Conservation (phyloP, 2,329 filamentous ascomycete species). For the Xylariaceae sp. region DNA sequence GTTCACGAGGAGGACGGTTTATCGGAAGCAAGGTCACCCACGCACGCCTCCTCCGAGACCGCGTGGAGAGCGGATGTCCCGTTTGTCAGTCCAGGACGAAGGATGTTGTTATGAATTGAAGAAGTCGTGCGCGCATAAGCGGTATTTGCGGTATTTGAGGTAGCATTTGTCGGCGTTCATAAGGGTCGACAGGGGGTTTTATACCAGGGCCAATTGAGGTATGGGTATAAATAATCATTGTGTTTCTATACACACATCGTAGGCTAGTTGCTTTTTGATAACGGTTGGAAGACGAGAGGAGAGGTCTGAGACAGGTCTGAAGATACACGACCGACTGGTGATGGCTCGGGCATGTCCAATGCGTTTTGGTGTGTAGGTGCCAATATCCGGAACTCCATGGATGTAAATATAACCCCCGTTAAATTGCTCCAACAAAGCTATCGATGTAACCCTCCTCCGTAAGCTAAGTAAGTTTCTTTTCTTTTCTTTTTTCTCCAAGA, state of each 20-base stretch:
- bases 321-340: background rate
- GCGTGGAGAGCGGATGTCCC: slow-evolving; percentile 60
- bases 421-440: too few relatives aligned
- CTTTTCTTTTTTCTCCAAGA: too few relatives aligned
- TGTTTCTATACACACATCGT: background rate
- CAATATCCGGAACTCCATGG: too few relatives aligned
- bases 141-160: background rate
- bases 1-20: slow-evolving; percentile 49
- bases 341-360: background rate
- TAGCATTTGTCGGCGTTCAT: slow-evolving; percentile 13
- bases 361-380: too few relatives aligned
- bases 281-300: background rate
- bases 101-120: slow-evolving; percentile 19
- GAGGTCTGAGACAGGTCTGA: background rate
- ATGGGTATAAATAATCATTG: background rate
- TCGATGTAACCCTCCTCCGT: too few relatives aligned
- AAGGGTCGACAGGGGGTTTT: background rate
- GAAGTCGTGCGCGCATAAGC: background rate
- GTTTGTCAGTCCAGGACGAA: slow-evolving; percentile 42
- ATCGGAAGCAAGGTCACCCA: slow-evolving; percentile 85
- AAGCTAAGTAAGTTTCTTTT: too few relatives aligned
- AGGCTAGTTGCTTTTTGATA: background rate
- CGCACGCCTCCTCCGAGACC: slow-evolving; percentile 69
- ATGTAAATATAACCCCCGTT: too few relatives aligned
- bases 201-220: background rate